These are phyloP conservation scores for Linnemannia zychae DNA, from an alignment of 192 early-diverging fungal species.

Conservation along the genomic window DNA sequence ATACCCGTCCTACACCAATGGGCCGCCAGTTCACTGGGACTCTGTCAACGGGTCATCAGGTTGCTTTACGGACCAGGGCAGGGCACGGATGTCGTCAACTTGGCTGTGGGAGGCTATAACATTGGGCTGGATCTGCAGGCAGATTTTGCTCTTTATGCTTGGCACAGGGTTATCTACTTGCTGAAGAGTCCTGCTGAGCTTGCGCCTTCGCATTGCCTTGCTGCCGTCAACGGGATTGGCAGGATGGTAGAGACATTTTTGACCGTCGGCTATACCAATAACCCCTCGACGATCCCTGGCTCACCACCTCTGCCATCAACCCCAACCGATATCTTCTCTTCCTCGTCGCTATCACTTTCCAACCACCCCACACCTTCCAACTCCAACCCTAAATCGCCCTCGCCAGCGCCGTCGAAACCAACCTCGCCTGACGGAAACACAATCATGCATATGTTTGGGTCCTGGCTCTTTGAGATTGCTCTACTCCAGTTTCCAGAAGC, in stretches of 20 bases:
- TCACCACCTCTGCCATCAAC: slow-evolving; percentile 32
- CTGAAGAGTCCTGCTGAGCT: slow-evolving; percentile 67
- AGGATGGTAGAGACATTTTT: slow-evolving; percentile 68
- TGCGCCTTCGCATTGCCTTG: slow-evolving; percentile 62
- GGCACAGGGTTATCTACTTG: slow-evolving; percentile 77
- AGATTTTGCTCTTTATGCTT: slow-evolving; percentile 79
- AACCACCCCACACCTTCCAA: slow-evolving; percentile 3
- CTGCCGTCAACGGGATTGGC: slow-evolving; percentile 69
- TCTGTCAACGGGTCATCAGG: slow-evolving; percentile 77
- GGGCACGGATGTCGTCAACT: slow-evolving; percentile 70
- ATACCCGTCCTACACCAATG: slow-evolving; percentile 81
- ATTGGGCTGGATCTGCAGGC: slow-evolving; percentile 72
- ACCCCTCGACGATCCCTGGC: slow-evolving; percentile 28
- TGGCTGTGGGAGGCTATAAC: slow-evolving; percentile 66
- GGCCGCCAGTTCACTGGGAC: slow-evolving; percentile 75
- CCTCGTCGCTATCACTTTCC: slow-evolving; percentile 36
- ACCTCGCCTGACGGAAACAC: slow-evolving; percentile 79
- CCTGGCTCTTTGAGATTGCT: slow-evolving; percentile 82
- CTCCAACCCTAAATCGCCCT: slow-evolving; percentile 7
- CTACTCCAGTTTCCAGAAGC: slow-evolving; percentile 44
- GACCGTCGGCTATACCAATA: slow-evolving; percentile 26
- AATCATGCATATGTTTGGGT: slow-evolving; percentile 85
- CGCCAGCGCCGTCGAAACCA: slow-evolving; percentile 17
- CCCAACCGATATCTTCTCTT: slow-evolving; percentile 49
- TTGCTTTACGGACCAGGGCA: slow-evolving; percentile 76